phyloP scores from a whole-genome alignment of 768 basidiomycete genomes.

The Fomitopsis serialis region DNA sequence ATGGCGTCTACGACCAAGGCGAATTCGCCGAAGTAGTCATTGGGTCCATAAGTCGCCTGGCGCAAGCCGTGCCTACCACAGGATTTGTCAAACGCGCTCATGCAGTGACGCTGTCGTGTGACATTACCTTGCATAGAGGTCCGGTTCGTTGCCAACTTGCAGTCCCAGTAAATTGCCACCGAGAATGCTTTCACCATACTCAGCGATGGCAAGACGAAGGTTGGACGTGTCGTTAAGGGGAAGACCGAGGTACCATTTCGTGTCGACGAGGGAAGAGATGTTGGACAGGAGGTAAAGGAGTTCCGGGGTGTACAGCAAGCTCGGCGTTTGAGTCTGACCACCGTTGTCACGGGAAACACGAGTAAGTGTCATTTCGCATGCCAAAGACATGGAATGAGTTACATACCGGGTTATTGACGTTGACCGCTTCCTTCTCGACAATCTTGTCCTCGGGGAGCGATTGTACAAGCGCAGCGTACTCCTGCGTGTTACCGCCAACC shows the following conservation, averaged over 20 bases:
- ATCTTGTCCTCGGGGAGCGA: conserved; percentile 42
- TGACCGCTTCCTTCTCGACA: conserved; percentile 43
- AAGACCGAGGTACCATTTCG: conserved; percentile 44
- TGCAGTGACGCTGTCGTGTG: conserved; percentile 26
- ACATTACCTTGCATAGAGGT: conserved; percentile 42
- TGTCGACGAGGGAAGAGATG: conserved; percentile 35
- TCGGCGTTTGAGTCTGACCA: conserved; percentile 44
- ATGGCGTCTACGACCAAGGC: conserved; percentile 21
- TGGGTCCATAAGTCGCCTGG: conserved; percentile 19
- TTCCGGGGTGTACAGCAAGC: conserved; percentile 42
- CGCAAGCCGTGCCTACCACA: conserved; percentile 33
- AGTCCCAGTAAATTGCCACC: conserved; percentile 40
- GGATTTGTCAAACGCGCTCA: background rate
- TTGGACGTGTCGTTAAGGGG: conserved; percentile 24
- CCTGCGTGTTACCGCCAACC: conserved; percentile 50
- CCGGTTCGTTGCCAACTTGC: conserved; percentile 57
- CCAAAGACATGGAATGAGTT: too few relatives aligned
- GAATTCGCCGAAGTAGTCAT: conserved; percentile 28
- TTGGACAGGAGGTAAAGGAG: conserved; percentile 47
- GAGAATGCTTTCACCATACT: conserved; percentile 36
- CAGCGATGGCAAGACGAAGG: conserved; percentile 30
- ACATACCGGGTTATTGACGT: conserved; percentile 36
- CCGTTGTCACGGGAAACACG: conserved; percentile 19
- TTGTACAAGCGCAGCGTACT: conserved; percentile 41
- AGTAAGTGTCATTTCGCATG: too few relatives aligned